Conservation (phyloP, 2,329 filamentous ascomycete species). For the Fusarium phyllophilum region DNA sequence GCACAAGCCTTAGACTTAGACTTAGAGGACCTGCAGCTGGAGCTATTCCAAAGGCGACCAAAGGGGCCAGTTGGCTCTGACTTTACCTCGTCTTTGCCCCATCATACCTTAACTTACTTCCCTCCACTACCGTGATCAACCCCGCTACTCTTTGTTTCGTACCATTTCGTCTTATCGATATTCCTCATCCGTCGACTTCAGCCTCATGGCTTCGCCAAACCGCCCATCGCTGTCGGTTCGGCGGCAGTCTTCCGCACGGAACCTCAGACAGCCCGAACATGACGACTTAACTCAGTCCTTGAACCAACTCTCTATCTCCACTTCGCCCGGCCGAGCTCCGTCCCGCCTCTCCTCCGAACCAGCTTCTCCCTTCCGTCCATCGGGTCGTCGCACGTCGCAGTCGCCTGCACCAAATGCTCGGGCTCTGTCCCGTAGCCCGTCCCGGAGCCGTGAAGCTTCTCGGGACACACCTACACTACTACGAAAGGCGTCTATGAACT, state of each 20-base stretch:
- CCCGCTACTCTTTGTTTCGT: constrained; percentile 20
- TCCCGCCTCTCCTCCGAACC: constrained; percentile 53
- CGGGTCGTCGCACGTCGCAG: constrained; percentile 47
- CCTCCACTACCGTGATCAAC: constrained; percentile 6
- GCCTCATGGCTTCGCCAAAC: constrained; percentile 46
- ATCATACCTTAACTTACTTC: constrained; percentile 1
- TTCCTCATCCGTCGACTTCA: constrained; percentile 19
- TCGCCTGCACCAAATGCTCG: constrained; percentile 39
- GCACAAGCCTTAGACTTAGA: not conserved
- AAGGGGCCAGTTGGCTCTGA: constrained; percentile 25
- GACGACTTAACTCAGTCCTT: constrained; percentile 56
- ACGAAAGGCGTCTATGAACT: constrained; percentile 68
- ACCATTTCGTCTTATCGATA: constrained; percentile 8
- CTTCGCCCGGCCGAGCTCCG: constrained; percentile 44
- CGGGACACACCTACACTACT: constrained; percentile 62
- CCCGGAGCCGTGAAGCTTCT: constrained; percentile 54
- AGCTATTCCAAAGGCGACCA: constrained; percentile 33
- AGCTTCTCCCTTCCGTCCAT: constrained; percentile 52
- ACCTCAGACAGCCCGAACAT: constrained; percentile 35
- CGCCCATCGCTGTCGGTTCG: constrained; percentile 45
- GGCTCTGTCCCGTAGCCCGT: constrained; percentile 56
- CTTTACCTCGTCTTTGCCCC: constrained; percentile 18
- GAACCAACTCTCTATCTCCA: constrained; percentile 56
- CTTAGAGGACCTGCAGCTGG: not conserved
- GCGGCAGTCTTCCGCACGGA: constrained; percentile 50